Base-by-base conservation (phyloP, 768 basidiomycete species). In the Neoboletus magnificus region DNA sequence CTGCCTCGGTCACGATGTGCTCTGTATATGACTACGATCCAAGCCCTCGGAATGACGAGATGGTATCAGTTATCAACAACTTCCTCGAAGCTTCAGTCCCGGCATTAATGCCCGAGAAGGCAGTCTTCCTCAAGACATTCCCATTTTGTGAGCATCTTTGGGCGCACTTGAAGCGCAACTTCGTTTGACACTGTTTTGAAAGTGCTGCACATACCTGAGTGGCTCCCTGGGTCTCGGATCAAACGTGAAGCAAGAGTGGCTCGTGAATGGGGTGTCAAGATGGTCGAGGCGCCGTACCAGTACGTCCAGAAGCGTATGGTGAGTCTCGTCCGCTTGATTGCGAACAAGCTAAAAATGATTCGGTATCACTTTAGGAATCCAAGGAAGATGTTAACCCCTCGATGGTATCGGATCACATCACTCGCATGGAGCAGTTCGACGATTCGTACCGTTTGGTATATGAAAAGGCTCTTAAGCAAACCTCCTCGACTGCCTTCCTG, bases 1-100 rank as follows among this genome's bases (percentile, higher is more conserved):
- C 74, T 18, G 70, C 64, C 60, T 52, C 72, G 62, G 72, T 76
- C 39, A 58, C 65, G 4, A 55, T 66, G 41, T 40, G 42, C 18
- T 52, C 51, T 11, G 9, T 62, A 15, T 33, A 33, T 33, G 33
- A 15, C 13, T 33, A 33, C 33, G 61, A 66, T 27, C 58, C 62
- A 27, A 57, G 23, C 15, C 59, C 56, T 15, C 46, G 6, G 9
- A 37, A 56, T 27, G 64, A 65, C 32, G 41, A 41, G 8, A 66
- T 63, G 45, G 64, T 65, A 27, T 51, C 50, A 2, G 46, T 52
- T 15, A 54, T 63, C 12, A 41, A 58, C 18, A 51, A 45, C 0
- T 66, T 60, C 39, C 8, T 58, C 12, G 22, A 54, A 6, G 37
- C 25, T 50, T 66, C 57, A 9, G 0, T 57, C 3, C 15, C 39